Percentiles rank a stretch among this genome's conserved stretches.
These are phyloP conservation scores for Ophiocordyceps camponoti-saundersi DNA, from an alignment of 2,329 filamentous ascomycete genomes.

Conservation along the genomic window DNA sequence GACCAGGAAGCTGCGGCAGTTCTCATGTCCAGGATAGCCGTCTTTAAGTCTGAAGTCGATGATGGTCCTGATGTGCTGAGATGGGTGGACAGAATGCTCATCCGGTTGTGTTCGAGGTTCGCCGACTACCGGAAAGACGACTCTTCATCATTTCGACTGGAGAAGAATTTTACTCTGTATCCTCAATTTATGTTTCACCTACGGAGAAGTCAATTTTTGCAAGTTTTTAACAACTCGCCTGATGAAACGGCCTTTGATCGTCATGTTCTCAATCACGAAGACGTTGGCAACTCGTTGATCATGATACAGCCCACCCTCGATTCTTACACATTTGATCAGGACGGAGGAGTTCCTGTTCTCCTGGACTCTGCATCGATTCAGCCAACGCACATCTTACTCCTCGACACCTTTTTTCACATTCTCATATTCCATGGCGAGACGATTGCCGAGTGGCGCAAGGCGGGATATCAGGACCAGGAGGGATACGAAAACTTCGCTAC, in stretches of 20 bases:
- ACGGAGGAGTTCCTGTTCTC: constrained; percentile 82
- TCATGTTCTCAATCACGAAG: constrained; percentile 92
- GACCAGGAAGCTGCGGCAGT: constrained; percentile 96
- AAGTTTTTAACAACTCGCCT: constrained; percentile 98
- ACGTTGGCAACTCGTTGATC: constrained; percentile 87
- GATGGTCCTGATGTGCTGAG: constrained; percentile 95
- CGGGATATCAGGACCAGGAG: constrained; percentile 93
- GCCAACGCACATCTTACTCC: constrained; percentile 76
- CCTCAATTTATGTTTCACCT: constrained; percentile 99
- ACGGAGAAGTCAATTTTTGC: constrained; percentile 87
- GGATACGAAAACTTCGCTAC: constrained; percentile 92
- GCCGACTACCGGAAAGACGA: constrained; percentile 98
- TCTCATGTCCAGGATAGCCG: constrained; percentile 96
- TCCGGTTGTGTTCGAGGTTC: constrained; percentile 87
- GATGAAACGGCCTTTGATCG: constrained; percentile 99
- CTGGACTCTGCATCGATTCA: constrained; percentile 95
- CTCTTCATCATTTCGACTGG: constrained; percentile 84
- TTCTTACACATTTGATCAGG: constrained; percentile 92
- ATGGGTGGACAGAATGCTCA: constrained; percentile 98
- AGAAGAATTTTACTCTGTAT: constrained; percentile 98
- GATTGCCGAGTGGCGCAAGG: constrained; percentile 94
- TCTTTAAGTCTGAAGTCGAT: constrained; percentile 97
- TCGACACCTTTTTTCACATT: constrained; percentile 99
- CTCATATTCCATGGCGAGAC: constrained; percentile 98
- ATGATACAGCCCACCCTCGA: constrained; percentile 99